Percentiles rank a stretch among this genome's conserved stretches.
These are phyloP conservation scores for Saccharomycopsis capsularis DNA, from an alignment of 805 yeast species.

Conservation along the genomic window DNA sequence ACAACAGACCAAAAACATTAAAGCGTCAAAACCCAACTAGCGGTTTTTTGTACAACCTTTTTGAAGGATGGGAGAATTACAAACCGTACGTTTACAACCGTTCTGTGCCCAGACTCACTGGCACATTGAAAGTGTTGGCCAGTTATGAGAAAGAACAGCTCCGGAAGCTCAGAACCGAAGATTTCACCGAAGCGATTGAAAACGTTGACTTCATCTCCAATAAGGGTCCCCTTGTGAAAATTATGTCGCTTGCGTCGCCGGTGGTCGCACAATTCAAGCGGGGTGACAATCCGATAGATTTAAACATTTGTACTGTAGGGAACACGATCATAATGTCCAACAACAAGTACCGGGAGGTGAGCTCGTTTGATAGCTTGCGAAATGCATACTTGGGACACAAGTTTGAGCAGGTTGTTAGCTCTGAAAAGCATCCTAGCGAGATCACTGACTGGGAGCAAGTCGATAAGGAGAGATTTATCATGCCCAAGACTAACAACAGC, in stretches of 20 bases:
- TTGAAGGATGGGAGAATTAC: neutral
- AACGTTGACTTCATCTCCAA: neutral
- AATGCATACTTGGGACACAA: neutral
- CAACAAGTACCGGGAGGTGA: neutral
- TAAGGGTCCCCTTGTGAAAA: neutral
- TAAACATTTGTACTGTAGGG: neutral
- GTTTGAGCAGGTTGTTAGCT: neutral
- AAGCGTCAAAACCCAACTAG: neutral
- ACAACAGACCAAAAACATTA: neutral
- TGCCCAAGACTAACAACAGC: neutral
- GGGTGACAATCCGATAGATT: neutral
- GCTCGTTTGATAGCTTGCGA: neutral
- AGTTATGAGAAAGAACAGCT: neutral
- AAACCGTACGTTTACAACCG: slow-evolving; percentile 1
- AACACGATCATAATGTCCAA: neutral
- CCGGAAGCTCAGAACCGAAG: neutral
- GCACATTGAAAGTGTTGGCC: neutral
- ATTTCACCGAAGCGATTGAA: neutral
- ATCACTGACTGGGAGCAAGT: neutral
- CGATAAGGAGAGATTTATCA: neutral
- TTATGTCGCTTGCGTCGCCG: neutral
- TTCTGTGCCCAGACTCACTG: neutral
- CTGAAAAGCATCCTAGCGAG: neutral
- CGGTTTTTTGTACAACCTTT: neutral
- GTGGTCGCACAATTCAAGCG: neutral